phyloP scores from a whole-genome alignment of 2,329 filamentous ascomycete genomes.

The Lachnellula occidentalis region DNA sequence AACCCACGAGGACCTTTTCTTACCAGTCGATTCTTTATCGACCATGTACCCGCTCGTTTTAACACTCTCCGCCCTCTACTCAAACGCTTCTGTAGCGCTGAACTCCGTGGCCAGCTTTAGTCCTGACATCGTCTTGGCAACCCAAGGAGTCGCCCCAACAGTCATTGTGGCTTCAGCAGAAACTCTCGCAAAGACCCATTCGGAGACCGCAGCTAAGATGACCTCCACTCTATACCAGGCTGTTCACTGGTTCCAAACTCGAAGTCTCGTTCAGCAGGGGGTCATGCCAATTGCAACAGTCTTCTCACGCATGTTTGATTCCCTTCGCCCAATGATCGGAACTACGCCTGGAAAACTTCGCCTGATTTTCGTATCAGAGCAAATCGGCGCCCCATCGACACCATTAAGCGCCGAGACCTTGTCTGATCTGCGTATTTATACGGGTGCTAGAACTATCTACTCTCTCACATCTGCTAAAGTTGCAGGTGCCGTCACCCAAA shows the following conservation, averaged over 20 bases:
- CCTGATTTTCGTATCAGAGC: conserved; percentile 73
- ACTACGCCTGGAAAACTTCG: conserved; percentile 68
- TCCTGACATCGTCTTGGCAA: conserved; percentile 67
- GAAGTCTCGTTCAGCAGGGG: conserved; percentile 63
- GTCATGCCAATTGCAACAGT: conserved; percentile 65
- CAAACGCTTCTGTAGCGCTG: conserved; percentile 78
- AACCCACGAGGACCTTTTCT: conserved; percentile 69
- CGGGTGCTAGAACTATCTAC: conserved; percentile 75
- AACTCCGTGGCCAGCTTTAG: conserved; percentile 78
- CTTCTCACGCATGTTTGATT: conserved; percentile 56
- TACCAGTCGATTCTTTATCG: conserved; percentile 77
- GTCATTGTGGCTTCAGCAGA: conserved; percentile 73
- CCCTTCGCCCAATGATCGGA: conserved; percentile 53
- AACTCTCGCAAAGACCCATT: conserved; percentile 64
- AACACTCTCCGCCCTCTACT: conserved; percentile 76
- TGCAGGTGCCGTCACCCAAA: conserved; percentile 87
- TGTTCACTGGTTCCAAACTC: conserved; percentile 67
- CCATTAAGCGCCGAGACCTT: conserved; percentile 64
- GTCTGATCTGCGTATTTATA: conserved; percentile 77
- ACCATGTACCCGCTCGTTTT: conserved; percentile 74
- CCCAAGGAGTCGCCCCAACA: conserved; percentile 71
- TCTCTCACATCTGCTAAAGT: conserved; percentile 76
- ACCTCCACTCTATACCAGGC: conserved; percentile 59
- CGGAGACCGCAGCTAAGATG: conserved; percentile 52
- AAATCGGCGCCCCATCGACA: conserved; percentile 55